Percentiles rank a stretch among this genome's conserved stretches.
Conservation (phyloP, 2,329 filamentous ascomycete species). For the Penicillium sp. region DNA sequence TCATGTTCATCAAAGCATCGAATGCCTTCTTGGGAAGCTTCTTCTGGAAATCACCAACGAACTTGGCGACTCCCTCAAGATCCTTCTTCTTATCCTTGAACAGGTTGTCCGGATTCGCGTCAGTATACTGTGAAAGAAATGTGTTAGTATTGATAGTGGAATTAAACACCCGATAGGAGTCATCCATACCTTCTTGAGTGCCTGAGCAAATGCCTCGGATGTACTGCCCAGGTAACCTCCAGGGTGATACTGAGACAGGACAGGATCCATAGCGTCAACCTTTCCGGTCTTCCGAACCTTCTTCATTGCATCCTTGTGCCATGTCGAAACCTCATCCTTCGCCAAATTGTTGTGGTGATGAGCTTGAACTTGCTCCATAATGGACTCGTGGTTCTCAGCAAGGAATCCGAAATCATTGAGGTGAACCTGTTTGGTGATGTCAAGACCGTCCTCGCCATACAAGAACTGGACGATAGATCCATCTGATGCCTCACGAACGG, state of each 20-base stretch:
- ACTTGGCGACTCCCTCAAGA: constrained; percentile 25
- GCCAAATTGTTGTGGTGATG: constrained; percentile 57
- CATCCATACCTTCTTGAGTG: constrained; percentile 60
- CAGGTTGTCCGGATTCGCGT: constrained; percentile 67
- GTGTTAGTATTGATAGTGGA: constrained; percentile 14
- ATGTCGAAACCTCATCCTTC: constrained; percentile 65
- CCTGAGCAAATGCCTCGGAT: constrained; percentile 79
- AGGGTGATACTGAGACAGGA: constrained; percentile 71
- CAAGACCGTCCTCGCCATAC: constrained; percentile 93
- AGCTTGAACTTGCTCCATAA: constrained; percentile 74
- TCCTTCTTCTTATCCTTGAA: constrained; percentile 61
- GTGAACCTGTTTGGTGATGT: constrained; percentile 92
- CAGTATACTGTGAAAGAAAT: constrained; percentile 62
- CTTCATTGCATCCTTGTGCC: constrained; percentile 71
- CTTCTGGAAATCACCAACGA: constrained; percentile 45
- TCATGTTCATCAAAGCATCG: constrained; percentile 81
- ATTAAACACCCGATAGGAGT: background rate
- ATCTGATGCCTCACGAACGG: constrained; percentile 83
- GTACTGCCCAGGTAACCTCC: constrained; percentile 79
- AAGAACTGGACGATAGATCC: constrained; percentile 92
- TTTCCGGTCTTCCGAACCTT: constrained; percentile 73
- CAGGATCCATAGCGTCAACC: constrained; percentile 70
- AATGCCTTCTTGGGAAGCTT: constrained; percentile 68
- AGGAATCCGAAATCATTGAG: constrained; percentile 88
- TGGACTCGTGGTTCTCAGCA: constrained; percentile 78